Evolutionary conservation across 2,329 filamentous ascomycete species (phyloP), one percentile per base, ranked within the genome.

Genomic region (Lasiodiplodia sp.): DNA sequence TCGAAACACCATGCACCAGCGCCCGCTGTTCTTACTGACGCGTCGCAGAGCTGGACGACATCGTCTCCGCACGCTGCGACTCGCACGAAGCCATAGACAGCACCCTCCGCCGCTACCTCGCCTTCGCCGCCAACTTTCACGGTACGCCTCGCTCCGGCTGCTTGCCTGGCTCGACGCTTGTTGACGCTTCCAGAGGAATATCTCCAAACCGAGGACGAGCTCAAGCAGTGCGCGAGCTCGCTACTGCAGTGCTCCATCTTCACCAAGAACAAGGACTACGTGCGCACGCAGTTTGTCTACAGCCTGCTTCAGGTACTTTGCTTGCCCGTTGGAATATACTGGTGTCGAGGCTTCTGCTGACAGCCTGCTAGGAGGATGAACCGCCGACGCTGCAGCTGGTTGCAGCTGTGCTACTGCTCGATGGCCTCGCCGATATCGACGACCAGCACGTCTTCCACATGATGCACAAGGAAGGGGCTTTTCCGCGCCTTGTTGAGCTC

Each of bases 231-330:
- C 83, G 91, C 92, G 69, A 91, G 92, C 79, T 89, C 89, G 78
- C 87, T 99, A 47, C 84, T 96, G 69, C 85, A 90, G 65, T 94
- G 94, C 77, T 82, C 83, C 21, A 84, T 98, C 55, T 99, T 96
- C 79, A 81, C 82, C 31, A 81, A 85, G 16, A 91, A 97, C 79
- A 87, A 88, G 72, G 91, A 93, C 68, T 98, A 99, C 81, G 92
- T 98, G 71, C 92, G 95, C 71, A 92, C 89, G 55, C 96, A 98
- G 82, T 93, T 99, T 75, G 89, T 98, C 72, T 94, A 97, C 80
- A 94, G 93, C 78, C 85, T 99, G 65, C 83, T 97, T 66, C 87
- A 90, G 82, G 87, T 89, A 80, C 57, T 78, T 71, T 3, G 21
- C 4, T 16, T 11, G 12, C 16, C 31, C 11, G 18, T 21, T 14